A percentile compares a stretch with the other conserved stretches of the same genome.
phyloP scores from a whole-genome alignment of 75 land plant genomes.

The Adiantum capillusveneris region DNA sequence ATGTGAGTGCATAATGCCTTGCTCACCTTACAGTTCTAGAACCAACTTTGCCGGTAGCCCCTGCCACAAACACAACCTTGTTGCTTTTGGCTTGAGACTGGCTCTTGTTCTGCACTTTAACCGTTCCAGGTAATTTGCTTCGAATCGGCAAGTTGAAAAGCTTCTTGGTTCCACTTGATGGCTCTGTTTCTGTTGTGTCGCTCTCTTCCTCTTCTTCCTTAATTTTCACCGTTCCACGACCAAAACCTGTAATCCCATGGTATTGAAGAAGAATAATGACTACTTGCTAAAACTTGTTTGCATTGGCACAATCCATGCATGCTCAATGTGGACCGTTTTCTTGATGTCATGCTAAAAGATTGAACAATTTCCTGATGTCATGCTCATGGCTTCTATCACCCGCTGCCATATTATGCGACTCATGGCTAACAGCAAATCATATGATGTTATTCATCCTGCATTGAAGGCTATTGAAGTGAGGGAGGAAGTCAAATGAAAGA shows the following conservation, averaged over 20 bases:
- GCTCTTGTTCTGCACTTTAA: not conserved
- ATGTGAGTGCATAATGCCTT: not conserved
- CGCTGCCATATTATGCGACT: too few species aligned
- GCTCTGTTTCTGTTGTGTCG: not conserved
- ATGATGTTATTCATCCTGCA: too few species aligned
- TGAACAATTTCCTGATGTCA: too few species aligned
- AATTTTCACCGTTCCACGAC: not conserved
- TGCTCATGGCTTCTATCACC: too few species aligned
- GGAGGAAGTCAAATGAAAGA: too few species aligned
- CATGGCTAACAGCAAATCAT: too few species aligned
- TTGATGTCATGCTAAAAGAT: too few species aligned
- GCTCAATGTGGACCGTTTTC: too few species aligned
- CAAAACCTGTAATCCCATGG: not conserved
- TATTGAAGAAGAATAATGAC: too few species aligned
- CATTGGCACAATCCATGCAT: too few species aligned
- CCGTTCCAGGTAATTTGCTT: not conserved
- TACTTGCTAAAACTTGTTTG: too few species aligned
- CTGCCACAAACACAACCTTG: constrained; percentile 83
- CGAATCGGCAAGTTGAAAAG: not conserved
- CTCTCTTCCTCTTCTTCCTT: not conserved
- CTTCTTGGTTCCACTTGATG: constrained; percentile 1
- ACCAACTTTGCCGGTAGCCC: constrained; percentile 94
- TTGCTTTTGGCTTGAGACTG: constrained; percentile 27
- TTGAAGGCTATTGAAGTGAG: too few species aligned
- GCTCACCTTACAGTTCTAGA: constrained; percentile 80